Evolutionary conservation across 768 basidiomycete species (phyloP), one percentile per base, ranked within the genome.

Genomic region (Paxillus ammoniavirescens): DNA sequence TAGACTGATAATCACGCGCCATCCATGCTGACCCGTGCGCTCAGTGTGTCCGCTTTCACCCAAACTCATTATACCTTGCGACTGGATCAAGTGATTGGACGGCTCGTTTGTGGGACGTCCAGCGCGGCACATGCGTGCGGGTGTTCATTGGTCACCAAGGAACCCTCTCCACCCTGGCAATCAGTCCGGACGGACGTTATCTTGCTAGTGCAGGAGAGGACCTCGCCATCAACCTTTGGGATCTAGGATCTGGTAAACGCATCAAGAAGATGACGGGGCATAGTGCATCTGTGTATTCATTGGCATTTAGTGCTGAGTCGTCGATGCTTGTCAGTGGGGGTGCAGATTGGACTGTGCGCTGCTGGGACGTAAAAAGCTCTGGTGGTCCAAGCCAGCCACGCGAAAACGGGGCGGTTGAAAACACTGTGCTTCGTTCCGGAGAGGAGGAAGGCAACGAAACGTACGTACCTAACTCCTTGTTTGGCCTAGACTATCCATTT

Each of bases 251-350:
- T n/a, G 95, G 94, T 8, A 87, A 88, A 55, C 83, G 92, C 42
- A 83, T 98, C 59, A 99, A 98, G 75, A 94, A 92, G 71, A 97
- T 98, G 93, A 85, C 81, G 3, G 97, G 97, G 0, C 97, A 99
- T 65, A 86, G 83, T 1, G 84, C 89, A 13, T 88, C 94, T 1
- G 84, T 98, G 55, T 89, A 96, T 65, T 90, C 91, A 3, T 80
- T 99, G 21, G 81, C 91, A 0, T 99, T 98, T 70, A 93, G 91
- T 54, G 89, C 87, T 23, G 97, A 98, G 69, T 94, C 93, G 0
- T 86, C 86, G 2, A 70, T 98, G 50, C 82, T 99, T 35, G 87
- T 98, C 12, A 95, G 92, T 54, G 95, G 95, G 6, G 82, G 89
- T 23, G 84, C 93, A 30, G 97, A 99, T 67, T 95, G 92, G 82